These are phyloP conservation scores for Phaeosphaeriaceae sp. DNA, from an alignment of 2,329 filamentous ascomycete species.

Conservation along the genomic window DNA sequence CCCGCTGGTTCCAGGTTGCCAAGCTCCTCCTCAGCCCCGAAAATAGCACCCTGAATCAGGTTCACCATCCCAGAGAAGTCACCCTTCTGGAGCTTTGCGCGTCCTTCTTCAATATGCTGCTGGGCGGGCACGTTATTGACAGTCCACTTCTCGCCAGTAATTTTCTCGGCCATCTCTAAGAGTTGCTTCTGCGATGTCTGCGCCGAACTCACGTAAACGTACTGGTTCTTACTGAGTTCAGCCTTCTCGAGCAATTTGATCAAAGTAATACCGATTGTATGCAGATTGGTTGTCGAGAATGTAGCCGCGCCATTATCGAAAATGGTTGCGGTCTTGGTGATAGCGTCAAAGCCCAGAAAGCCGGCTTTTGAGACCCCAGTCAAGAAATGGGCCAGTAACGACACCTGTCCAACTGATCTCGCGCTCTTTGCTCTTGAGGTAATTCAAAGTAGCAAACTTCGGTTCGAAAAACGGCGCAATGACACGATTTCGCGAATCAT, in stretches of 20 bases:
- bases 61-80: slow-evolving; percentile 35
- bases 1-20: slow-evolving; percentile 30
- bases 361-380: slow-evolving; percentile 55
- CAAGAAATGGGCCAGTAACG: slow-evolving; percentile 57
- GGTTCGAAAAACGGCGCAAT: slow-evolving; percentile 59
- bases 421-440: slow-evolving; percentile 57
- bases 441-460: slow-evolving; percentile 60
- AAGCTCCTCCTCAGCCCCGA: slow-evolving; percentile 22
- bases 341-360: slow-evolving; percentile 60
- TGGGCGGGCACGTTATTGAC: slow-evolving; percentile 50
- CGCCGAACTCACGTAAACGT: slow-evolving; percentile 64
- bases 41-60: slow-evolving; percentile 28
- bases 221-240: slow-evolving; percentile 63
- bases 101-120: slow-evolving; percentile 36
- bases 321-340: slow-evolving; percentile 59
- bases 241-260: slow-evolving; percentile 58
- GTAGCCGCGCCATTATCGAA: slow-evolving; percentile 63
- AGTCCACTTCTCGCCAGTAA: slow-evolving; percentile 59
- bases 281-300: slow-evolving; percentile 60
- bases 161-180: slow-evolving; percentile 59
- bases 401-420: slow-evolving; percentile 63
- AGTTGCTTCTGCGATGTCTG: slow-evolving; percentile 65
- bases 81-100: slow-evolving; percentile 45
- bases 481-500: slow-evolving; percentile 41
- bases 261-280: slow-evolving; percentile 60